A percentile compares a stretch with the other conserved stretches of the same genome.
These are phyloP conservation scores for Solanum okadae DNA, from an alignment of 257 asterid species.

Conservation along the genomic window DNA sequence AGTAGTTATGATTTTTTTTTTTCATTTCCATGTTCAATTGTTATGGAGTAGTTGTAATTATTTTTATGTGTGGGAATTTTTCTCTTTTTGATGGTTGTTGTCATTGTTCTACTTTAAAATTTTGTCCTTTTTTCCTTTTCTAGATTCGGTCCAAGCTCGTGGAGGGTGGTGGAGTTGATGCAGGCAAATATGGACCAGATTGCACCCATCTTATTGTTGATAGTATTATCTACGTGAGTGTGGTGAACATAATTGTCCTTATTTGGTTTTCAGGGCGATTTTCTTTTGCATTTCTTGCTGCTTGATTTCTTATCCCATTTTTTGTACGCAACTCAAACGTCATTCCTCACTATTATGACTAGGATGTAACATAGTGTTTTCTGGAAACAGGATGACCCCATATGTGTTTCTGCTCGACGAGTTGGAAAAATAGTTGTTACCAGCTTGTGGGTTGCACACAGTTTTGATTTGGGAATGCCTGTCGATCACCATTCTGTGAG, in stretches of 20 bases:
- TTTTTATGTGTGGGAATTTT: neutral
- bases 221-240: slow-evolving; percentile 61
- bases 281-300: neutral
- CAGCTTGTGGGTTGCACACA: slow-evolving; percentile 77
- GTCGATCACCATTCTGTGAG: slow-evolving; percentile 53
- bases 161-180: slow-evolving; percentile 71
- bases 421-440: slow-evolving; percentile 70
- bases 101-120: neutral
- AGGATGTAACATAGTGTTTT: neutral
- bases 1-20: neutral
- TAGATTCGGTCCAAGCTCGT: slow-evolving; percentile 55
- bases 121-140: neutral
- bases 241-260: neutral
- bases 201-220: slow-evolving; percentile 78
- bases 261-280: neutral
- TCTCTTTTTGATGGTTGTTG: neutral
- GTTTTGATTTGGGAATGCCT: slow-evolving; percentile 55
- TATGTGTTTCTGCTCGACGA: slow-evolving; percentile 64
- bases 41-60: neutral
- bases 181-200: slow-evolving; percentile 46
- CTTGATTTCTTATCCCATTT: neutral
- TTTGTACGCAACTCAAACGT: neutral
- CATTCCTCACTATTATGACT: neutral
- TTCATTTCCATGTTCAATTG: neutral
- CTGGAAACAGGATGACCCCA: slow-evolving; percentile 60